Evolutionary conservation across 805 yeast genomes (phyloP), one percentile per base, ranked within the genome.

Genomic region (Metschnikowia gelsemii): DNA sequence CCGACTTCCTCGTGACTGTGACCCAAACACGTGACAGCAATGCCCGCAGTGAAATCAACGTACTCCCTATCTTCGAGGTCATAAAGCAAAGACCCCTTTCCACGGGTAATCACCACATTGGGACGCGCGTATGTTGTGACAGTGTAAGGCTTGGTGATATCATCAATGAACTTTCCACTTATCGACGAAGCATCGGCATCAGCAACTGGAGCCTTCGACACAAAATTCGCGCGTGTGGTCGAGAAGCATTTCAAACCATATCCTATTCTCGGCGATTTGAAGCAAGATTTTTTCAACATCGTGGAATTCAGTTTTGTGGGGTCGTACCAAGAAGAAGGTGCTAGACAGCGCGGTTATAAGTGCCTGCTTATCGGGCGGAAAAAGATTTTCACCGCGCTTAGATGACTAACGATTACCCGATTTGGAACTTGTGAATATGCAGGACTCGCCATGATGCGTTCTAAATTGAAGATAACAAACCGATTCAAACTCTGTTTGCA

Each of bases 21-120:
- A 2, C 99, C 99, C 49, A 93, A 70, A 1, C 87, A 83, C n/a
- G 96, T 91, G 12, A 93, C 99, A 1, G 99, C 98, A 52, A 93
- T 91, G 39, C 99, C 99, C 2, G 97, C 89, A 1, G 91, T 82
- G 64, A 93, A 91, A 60, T 93, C 99, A 37, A 93, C 73, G 57
- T 83, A 93, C 59, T 83, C 75, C 28, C 79, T 73, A 46, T 84
- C 84, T 54, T 87, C 88, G 35, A 84, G 64, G 62, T 93, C 99
- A 72, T 82, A 89, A 40, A 93, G 61, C 40, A 72, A 71, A n/a
- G 89, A 78, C 14, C 96, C 96, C 52, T 79, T 64, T 25, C 96
- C 99, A 46, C 82, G 83, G 35, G 84, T 80, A 42, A 91, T 72
- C 13, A 88, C 85, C 36, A 89, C 63, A 33, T 79, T 72, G 9